Percentiles rank a stretch among this genome's conserved stretches.
phyloP scores from a whole-genome alignment of 306 rosid genomes.

The Macrotyloma uniflorum region DNA sequence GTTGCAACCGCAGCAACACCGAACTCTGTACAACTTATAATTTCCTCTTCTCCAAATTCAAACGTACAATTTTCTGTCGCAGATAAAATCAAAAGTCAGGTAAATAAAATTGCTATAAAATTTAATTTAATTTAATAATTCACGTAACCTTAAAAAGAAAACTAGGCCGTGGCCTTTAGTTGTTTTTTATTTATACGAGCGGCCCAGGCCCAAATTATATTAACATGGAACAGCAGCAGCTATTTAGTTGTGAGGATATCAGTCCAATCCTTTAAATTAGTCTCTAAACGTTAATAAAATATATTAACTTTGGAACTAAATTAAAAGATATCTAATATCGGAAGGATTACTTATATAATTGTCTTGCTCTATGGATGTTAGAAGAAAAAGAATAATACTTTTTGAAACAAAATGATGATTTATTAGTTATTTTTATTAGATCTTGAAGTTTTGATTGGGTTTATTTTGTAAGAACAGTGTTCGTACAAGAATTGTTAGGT shows the following conservation, averaged over 20 bases:
- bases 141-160: neutral
- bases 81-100: no score
- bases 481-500: neutral
- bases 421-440: neutral
- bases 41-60: neutral
- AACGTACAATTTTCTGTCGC: neutral
- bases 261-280: no score
- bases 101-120: no score
- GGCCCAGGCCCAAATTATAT: neutral
- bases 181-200: neutral
- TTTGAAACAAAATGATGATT: neutral
- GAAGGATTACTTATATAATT: no score
- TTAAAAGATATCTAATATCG: no score
- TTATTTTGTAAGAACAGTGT: neutral
- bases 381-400: no score
- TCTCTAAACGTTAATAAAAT: no score
- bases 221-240: neutral
- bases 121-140: no score
- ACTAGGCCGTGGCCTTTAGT: neutral
- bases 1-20: no score
- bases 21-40: no score
- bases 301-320: neutral
- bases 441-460: neutral
- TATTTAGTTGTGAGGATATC: no score
- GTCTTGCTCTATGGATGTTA: no score